Base-by-base conservation (phyloP, 768 basidiomycete species). In the Phallus indusiatus region DNA sequence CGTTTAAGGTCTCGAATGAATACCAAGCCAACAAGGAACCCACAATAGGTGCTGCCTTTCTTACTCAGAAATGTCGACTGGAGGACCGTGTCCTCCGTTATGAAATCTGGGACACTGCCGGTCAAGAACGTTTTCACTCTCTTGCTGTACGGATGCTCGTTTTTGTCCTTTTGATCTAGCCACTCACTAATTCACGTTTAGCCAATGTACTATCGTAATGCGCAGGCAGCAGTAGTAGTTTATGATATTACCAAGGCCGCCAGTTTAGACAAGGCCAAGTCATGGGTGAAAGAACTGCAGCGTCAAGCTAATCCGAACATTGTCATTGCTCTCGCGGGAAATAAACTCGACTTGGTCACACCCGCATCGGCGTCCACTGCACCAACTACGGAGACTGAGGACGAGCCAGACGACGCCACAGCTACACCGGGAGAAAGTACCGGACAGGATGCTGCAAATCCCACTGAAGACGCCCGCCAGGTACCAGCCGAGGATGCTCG, bases 181-280 rank as follows among this genome's bases (percentile, higher is more conserved):
- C 47, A 62, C 57, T 42, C 66, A 55, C 53, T 56, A 62, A 61
- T 22, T 62, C 55, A 55, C 59, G 54, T 46, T 18, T 61, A 91
- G 89, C 95, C 96, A 50, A 98, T 98, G 95, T 96, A 96, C 72
- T 97, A 96, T 72, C 90, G 96, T 67, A 97, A 98, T 67, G 93
- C 95, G 8, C 91, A 94, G 71, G 94, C 95, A 3, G 95, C 95
- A 34, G 94, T 98, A 47, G 96, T 99, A 9, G 95, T 98, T 18
- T 98, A 97, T 72, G 96, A 98, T 70, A 85, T 98, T 58, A 98
- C 95, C 53, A 96, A 97, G 73, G 89, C 91, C 49, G 81, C 88
- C 59, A 95, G 93, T 67, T 79, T 99, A 60, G 95, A 98, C 72
- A 98, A 98, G 72, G 96, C 96, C 56, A 97, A 98, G 77, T 93